Percentiles rank a stretch among this genome's conserved stretches.
Conservation (phyloP, 345 rosid species). For the Eucalyptus erythrocorys region DNA sequence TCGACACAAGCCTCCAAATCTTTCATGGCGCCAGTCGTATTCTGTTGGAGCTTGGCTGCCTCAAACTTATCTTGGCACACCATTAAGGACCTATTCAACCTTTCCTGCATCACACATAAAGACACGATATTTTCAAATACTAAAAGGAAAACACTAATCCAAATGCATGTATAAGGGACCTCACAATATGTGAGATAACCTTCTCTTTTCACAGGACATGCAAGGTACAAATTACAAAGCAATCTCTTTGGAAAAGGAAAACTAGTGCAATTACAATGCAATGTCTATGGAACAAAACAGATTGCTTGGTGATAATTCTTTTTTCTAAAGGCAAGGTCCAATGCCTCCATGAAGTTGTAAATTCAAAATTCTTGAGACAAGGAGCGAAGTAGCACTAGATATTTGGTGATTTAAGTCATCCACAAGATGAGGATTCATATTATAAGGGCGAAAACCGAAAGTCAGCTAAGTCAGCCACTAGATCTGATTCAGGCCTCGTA, state of each 20-base stretch:
- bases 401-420: neutral
- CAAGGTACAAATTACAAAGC: neutral
- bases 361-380: neutral
- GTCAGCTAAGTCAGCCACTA: neutral
- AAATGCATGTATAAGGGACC: neutral
- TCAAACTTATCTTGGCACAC: constrained; percentile 92
- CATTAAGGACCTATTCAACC: constrained; percentile 67
- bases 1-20: constrained; percentile 70
- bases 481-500: neutral
- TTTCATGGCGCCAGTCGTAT: constrained; percentile 30
- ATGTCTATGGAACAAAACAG: neutral
- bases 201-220: neutral
- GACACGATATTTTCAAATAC: neutral
- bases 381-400: neutral
- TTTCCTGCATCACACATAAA: constrained; percentile 38
- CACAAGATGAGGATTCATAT: neutral
- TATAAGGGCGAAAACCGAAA: neutral
- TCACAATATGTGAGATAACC: neutral
- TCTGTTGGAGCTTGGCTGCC: constrained; percentile 54
- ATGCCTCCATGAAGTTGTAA: neutral
- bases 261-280: neutral
- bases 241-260: neutral
- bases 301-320: neutral
- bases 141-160: neutral
- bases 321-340: neutral